These are phyloP conservation scores for Phytophthora sp. DNA, from an alignment of 352 stramenopile species.

Conservation along the genomic window DNA sequence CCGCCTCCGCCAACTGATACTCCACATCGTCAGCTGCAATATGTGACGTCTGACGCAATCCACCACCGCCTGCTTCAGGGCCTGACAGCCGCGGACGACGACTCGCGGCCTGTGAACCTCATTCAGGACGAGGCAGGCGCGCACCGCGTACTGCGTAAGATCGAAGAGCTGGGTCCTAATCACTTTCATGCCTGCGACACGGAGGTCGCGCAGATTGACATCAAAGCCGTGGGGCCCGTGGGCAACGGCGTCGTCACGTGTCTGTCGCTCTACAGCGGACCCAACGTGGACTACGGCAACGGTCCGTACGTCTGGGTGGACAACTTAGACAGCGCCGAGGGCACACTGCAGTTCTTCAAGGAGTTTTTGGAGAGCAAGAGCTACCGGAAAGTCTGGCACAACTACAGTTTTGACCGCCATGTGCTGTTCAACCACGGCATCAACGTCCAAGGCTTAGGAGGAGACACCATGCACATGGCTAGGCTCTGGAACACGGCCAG, in stretches of 20 bases:
- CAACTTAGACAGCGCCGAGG: slow-evolving; percentile 92
- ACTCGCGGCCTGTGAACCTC: slow-evolving; percentile 73
- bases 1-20: neutral
- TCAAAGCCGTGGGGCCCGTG: slow-evolving; percentile 94
- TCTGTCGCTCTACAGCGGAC: slow-evolving; percentile 96
- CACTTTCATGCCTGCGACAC: slow-evolving; percentile 97
- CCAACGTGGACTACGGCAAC: slow-evolving; percentile 97
- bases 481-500: slow-evolving; percentile 88
- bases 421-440: slow-evolving; percentile 98
- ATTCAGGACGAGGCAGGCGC: slow-evolving; percentile 77
- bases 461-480: slow-evolving; percentile 99
- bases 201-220: slow-evolving; percentile 97
- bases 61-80: slow-evolving; percentile 59
- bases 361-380: slow-evolving; percentile 92
- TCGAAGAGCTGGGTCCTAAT: slow-evolving; percentile 60
- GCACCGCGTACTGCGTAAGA: slow-evolving; percentile 63
- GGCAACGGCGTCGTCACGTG: slow-evolving; percentile 98
- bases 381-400: slow-evolving; percentile 98
- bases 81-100: slow-evolving; percentile 70
- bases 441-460: slow-evolving; percentile 90
- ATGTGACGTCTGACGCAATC: slow-evolving; percentile 77
- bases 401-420: slow-evolving; percentile 99
- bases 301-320: slow-evolving; percentile 91
- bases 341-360: slow-evolving; percentile 88
- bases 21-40: slow-evolving; percentile 40